These are phyloP conservation scores for Aspergillus biplanus DNA, from an alignment of 495 filamentous ascomycete species.

Conservation along the genomic window DNA sequence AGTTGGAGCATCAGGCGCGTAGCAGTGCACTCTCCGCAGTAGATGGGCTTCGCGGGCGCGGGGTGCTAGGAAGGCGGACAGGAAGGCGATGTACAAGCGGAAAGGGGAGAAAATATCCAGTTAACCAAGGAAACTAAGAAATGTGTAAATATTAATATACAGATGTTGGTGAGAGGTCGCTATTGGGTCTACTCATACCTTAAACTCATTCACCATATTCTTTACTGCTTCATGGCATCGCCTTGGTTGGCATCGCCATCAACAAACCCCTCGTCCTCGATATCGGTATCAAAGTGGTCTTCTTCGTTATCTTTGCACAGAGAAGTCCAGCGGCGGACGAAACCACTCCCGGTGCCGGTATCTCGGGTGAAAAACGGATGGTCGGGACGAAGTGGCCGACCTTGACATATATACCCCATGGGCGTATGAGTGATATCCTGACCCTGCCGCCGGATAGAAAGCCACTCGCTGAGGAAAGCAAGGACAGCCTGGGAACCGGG, in stretches of 20 bases:
- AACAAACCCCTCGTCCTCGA: not conserved
- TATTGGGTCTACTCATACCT: too few relatives aligned
- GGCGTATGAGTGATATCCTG: slow-evolving; percentile 57
- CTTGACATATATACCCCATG: slow-evolving; percentile 56
- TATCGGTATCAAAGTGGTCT: not conserved
- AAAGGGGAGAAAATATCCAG: too few relatives aligned
- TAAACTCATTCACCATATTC: not conserved
- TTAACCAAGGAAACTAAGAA: too few relatives aligned
- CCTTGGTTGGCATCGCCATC: not conserved
- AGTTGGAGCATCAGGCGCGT: too few relatives aligned
- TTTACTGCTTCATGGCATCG: not conserved
- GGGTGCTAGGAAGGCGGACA: too few relatives aligned
- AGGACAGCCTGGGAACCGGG: not conserved
- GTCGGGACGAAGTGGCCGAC: slow-evolving; percentile 35
- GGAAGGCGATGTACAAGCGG: too few relatives aligned
- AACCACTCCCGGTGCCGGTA: not conserved
- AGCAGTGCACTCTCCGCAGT: too few relatives aligned
- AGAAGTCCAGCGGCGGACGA: not conserved
- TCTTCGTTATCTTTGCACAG: slow-evolving; percentile 1
- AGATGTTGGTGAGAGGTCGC: too few relatives aligned
- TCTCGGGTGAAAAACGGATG: slow-evolving; percentile 47
- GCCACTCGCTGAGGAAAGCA: slow-evolving; percentile 54
- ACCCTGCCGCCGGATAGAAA: slow-evolving; percentile 51
- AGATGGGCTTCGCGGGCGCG: too few relatives aligned
- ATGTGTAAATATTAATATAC: too few relatives aligned